Evolutionary conservation across 495 filamentous ascomycete species (phyloP).

Genomic region (Hamigera avellanea): DNA sequence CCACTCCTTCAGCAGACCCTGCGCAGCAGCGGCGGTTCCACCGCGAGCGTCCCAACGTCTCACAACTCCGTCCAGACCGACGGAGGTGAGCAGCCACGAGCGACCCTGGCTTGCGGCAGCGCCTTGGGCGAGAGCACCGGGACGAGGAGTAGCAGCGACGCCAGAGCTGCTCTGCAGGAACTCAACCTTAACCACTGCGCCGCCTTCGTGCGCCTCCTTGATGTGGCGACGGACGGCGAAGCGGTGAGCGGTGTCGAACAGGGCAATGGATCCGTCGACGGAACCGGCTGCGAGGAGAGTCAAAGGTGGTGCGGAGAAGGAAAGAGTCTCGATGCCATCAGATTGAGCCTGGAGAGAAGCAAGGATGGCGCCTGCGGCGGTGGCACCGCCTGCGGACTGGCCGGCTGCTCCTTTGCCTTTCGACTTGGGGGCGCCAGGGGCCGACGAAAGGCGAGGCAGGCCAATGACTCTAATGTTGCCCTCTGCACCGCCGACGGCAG

Average conservation of each 20-base stretch:
- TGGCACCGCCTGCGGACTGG: constrained; percentile 30
- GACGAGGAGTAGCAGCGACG: constrained; percentile 12
- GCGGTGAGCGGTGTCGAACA: constrained; percentile 74
- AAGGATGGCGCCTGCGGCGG: constrained; percentile 71
- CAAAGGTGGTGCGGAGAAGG: constrained; percentile 64
- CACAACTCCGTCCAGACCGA: constrained; percentile 77
- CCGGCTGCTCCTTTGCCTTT: constrained; percentile 22
- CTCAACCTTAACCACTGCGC: constrained; percentile 81
- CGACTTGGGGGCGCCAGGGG: constrained; percentile 19
- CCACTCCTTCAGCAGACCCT: constrained; percentile 67
- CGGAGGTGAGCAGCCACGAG: constrained; percentile 62
- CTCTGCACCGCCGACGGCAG: constrained; percentile 77
- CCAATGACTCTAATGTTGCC: constrained; percentile 76
- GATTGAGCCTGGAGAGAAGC: constrained; percentile 56
- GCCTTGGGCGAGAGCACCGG: constrained; percentile 14
- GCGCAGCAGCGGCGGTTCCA: constrained; percentile 50
- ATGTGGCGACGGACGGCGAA: constrained; percentile 78
- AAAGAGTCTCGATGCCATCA: constrained; percentile 76
- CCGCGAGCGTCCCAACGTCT: constrained; percentile 79
- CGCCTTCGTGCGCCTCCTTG: constrained; percentile 65
- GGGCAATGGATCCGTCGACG: constrained; percentile 80
- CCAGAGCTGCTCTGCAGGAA: constrained; percentile 47
- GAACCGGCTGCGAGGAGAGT: constrained; percentile 77
- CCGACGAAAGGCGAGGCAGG: constrained; percentile 53
- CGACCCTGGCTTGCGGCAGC: constrained; percentile 19